Percentiles rank a stretch among this genome's conserved stretches.
Evolutionary conservation across 2,329 filamentous ascomycete genomes (phyloP).

Genomic region (Trichoderma harzianum): DNA sequence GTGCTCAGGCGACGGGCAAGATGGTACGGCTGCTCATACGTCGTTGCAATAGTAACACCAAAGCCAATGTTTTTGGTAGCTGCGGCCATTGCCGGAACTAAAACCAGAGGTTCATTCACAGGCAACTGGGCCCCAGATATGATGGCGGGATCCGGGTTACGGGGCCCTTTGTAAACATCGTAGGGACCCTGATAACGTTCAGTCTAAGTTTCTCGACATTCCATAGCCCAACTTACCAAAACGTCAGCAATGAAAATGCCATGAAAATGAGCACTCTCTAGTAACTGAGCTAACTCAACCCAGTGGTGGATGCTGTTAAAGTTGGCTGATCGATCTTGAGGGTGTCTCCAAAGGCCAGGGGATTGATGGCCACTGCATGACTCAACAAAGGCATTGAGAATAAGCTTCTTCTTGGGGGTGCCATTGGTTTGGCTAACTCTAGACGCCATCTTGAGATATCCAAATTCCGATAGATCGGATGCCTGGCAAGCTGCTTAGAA

Average conservation of each 20-base stretch:
- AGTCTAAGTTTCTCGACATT: neutral
- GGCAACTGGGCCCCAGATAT: constrained; percentile 65
- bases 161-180: constrained; percentile 64
- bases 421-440: neutral
- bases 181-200: constrained; percentile 49
- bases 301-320: constrained; percentile 61
- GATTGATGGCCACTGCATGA: constrained; percentile 45
- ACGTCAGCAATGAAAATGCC: constrained; percentile 67
- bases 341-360: constrained; percentile 55
- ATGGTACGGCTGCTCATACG: constrained; percentile 67
- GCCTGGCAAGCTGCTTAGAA: neutral
- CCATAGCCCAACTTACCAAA: constrained; percentile 21
- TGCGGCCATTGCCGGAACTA: constrained; percentile 65
- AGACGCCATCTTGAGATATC: neutral
- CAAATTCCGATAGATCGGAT: neutral
- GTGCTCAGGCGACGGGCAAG: constrained; percentile 63
- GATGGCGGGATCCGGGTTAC: constrained; percentile 51
- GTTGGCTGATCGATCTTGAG: constrained; percentile 57
- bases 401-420: constrained; percentile 36
- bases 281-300: constrained; percentile 45
- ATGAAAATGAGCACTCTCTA: constrained; percentile 54
- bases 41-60: constrained; percentile 64
- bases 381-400: constrained; percentile 43
- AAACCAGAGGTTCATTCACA: constrained; percentile 62
- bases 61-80: constrained; percentile 65